These are phyloP conservation scores for Fomitopsis pinicola DNA, from an alignment of 1,284 basidiomycete genomes.

Conservation along the genomic window DNA sequence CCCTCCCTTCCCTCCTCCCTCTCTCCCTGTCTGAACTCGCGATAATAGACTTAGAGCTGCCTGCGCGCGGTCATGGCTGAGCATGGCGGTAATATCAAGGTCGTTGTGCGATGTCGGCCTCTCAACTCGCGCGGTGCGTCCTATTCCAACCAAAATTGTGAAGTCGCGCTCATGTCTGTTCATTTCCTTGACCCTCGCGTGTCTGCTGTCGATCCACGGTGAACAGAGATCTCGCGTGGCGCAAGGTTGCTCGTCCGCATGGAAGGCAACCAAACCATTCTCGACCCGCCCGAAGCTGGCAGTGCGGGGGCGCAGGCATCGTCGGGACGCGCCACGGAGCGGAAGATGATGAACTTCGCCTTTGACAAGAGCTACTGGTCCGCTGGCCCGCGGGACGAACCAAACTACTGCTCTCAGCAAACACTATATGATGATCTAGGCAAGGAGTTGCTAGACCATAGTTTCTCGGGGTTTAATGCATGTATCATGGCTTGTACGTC, in stretches of 20 bases:
- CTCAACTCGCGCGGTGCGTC: constrained; percentile 86
- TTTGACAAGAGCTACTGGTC: constrained; percentile 98
- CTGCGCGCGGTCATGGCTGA: constrained; percentile 44
- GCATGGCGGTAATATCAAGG: constrained; percentile 87
- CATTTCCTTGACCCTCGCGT: neutral
- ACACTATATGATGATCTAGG: constrained; percentile 95
- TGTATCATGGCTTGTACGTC: constrained; percentile 95
- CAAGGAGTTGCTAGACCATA: constrained; percentile 90
- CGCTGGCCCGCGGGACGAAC: constrained; percentile 83
- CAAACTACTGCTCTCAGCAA: constrained; percentile 87
- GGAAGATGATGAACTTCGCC: constrained; percentile 84
- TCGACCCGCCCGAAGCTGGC: constrained; percentile 84
- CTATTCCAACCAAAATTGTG: constrained; percentile 3
- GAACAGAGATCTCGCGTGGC: constrained; percentile 81
- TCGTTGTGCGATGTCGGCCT: constrained; percentile 94
- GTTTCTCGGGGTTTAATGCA: constrained; percentile 96
- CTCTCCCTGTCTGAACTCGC: neutral
- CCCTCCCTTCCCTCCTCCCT: neutral
- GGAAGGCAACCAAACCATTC: constrained; percentile 86
- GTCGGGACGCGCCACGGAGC: constrained; percentile 77
- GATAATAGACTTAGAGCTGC: neutral
- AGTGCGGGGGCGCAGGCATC: constrained; percentile 52
- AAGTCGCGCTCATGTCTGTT: neutral
- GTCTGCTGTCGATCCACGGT: neutral
- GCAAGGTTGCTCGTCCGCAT: constrained; percentile 91